These are phyloP conservation scores for Aureobasidium sp. DNA, from an alignment of 2,329 filamentous ascomycete species.

Conservation along the genomic window DNA sequence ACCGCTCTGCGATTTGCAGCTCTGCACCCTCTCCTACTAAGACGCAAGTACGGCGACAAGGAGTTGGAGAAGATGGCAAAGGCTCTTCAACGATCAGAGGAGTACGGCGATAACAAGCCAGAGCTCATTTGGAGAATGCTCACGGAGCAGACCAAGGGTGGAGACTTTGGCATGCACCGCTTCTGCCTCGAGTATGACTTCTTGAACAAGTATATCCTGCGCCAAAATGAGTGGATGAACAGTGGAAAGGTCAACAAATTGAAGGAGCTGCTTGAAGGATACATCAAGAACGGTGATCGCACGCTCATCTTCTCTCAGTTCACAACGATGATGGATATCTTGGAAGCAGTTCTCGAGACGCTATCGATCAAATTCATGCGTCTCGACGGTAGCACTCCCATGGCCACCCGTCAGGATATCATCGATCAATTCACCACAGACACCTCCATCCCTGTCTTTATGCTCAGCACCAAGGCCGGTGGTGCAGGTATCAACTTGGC, in stretches of 20 bases:
- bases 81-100: constrained; percentile 21
- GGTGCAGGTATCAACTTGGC: constrained; percentile 97
- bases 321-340: constrained; percentile 80
- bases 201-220: constrained; percentile 48
- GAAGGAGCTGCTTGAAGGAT: constrained; percentile 61
- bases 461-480: constrained; percentile 86
- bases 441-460: constrained; percentile 72
- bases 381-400: constrained; percentile 77
- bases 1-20: constrained; percentile 89
- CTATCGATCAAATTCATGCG: constrained; percentile 68
- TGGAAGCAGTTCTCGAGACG: constrained; percentile 70
- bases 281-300: constrained; percentile 72
- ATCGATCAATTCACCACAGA: constrained; percentile 80
- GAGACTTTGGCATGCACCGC: constrained; percentile 58
- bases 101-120: constrained; percentile 25
- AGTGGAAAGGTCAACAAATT: constrained; percentile 82
- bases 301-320: constrained; percentile 91
- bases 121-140: constrained; percentile 50
- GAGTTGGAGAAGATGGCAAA: constrained; percentile 61
- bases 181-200: constrained; percentile 46
- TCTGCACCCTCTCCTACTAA: constrained; percentile 82
- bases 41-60: constrained; percentile 67
- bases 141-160: constrained; percentile 64
- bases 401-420: constrained; percentile 73
- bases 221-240: constrained; percentile 57